Base-by-base conservation (phyloP, 345 rosid genomes). In the Arabidopsis suecica region DNA sequence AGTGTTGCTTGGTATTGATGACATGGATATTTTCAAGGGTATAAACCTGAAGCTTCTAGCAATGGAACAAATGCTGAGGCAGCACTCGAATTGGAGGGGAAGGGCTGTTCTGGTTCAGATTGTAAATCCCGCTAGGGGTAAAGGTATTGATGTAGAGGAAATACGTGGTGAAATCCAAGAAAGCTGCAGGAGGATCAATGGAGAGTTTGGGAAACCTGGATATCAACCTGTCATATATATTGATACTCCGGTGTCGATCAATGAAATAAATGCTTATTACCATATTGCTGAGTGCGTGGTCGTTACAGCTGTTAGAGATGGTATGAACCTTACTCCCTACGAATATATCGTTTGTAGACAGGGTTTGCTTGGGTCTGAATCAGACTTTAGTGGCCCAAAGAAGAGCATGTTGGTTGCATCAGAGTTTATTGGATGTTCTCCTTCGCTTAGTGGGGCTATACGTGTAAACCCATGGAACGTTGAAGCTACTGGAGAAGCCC, bases 401-500 rank as follows among this genome's bases (percentile, higher is more conserved):
- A 80, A 80, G 77, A 80, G 83, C 61, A 80, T 80, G 83, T 49
- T 80, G 76, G 82, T 79, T 50, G 79, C 79, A 20, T 79, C 82
- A 0, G 82, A 79, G 76, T 79, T 79, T 70, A 79, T 79, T 69
- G 82, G 82, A 44, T 79, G 82, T 49, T 79, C 82, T 65, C 82
- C 82, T 41, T 79, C 82, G 4, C 79, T 79, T 49, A 79, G 82
- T 79, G 82, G 82, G 38, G 82, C 82, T 63, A 69, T 79, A 57
- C 72, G 82, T 0, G 79, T 79, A n/a, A 79, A 79, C 76, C 82
- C 82, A 9, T 79, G 82, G 82, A 79, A 79, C n/a, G 79, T 79
- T 14, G 82, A 79, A 41, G 79, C 82, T 3, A 79, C 82, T 41
- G 82, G 79, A 58, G 82, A 79, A 71, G 82, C 79, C 0, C 42